These are phyloP conservation scores for Fusarium sp. DNA, from an alignment of 2,329 filamentous ascomycete species.

Conservation along the genomic window DNA sequence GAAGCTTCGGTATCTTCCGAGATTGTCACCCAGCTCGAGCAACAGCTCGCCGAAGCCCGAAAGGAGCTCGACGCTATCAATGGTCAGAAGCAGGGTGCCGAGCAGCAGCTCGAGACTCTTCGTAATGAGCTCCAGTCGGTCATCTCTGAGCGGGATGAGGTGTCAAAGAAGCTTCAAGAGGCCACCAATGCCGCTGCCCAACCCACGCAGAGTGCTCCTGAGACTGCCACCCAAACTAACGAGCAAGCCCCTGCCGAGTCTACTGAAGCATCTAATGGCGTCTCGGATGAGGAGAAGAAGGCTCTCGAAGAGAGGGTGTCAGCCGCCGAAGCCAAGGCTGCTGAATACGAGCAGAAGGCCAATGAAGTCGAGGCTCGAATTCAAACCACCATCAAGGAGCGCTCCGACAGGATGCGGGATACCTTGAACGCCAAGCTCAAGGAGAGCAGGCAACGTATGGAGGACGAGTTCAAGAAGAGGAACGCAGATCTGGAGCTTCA, in stretches of 20 bases:
- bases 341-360: constrained; percentile 72
- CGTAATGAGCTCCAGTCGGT: constrained; percentile 70
- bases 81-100: constrained; percentile 75
- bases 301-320: constrained; percentile 71
- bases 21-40: constrained; percentile 60
- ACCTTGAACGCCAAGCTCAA: constrained; percentile 75
- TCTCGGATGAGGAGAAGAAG: constrained; percentile 69
- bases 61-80: constrained; percentile 74
- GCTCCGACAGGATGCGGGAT: constrained; percentile 76
- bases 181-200: constrained; percentile 37
- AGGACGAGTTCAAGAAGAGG: constrained; percentile 66
- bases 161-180: constrained; percentile 56
- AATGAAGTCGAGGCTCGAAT: constrained; percentile 73
- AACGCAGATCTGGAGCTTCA: constrained; percentile 64
- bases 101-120: constrained; percentile 68
- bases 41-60: constrained; percentile 60
- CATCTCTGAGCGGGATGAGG: constrained; percentile 72
- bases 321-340: constrained; percentile 69
- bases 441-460: constrained; percentile 68
- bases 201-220: constrained; percentile 57
- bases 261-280: constrained; percentile 15
- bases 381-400: constrained; percentile 69
- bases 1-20: constrained; percentile 57
- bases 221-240: constrained; percentile 51
- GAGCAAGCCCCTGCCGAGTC: constrained; percentile 33